Percentiles rank a stretch among this genome's conserved stretches.
Evolutionary conservation across 176 grass and related monocot species (phyloP).

Genomic region (Ensete ventricosum): DNA sequence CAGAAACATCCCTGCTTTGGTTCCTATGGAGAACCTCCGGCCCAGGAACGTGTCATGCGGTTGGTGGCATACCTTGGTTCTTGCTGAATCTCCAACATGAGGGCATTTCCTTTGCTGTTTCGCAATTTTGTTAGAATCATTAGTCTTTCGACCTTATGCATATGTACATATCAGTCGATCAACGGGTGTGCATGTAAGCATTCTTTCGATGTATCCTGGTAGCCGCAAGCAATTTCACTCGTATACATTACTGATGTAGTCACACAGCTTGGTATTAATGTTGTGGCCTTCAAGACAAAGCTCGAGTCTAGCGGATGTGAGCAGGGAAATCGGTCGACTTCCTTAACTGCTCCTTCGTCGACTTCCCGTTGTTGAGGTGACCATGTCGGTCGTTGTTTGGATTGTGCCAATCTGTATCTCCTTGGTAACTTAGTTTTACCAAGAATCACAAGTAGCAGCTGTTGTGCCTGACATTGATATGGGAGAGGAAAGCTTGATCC

Average conservation of each 20-base stretch:
- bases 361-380: too few species aligned
- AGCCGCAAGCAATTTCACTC: not conserved
- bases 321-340: not conserved
- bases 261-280: not conserved
- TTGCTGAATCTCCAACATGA: constrained; percentile 65
- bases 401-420: too few species aligned
- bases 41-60: constrained; percentile 73
- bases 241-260: not conserved
- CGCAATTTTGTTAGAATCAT: constrained; percentile 82
- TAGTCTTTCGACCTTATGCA: not conserved
- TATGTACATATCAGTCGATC: not conserved
- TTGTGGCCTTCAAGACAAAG: not conserved
- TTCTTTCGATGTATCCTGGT: not conserved
- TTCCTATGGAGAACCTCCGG: constrained; percentile 44
- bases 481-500: too few species aligned
- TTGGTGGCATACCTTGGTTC: constrained; percentile 96
- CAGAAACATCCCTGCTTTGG: constrained; percentile 68
- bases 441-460: too few species aligned
- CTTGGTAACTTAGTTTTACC: too few species aligned
- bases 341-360: not conserved
- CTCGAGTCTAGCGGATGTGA: not conserved
- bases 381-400: too few species aligned
- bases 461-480: too few species aligned
- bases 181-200: not conserved
- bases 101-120: constrained; percentile 25